Evolutionary conservation across 495 filamentous ascomycete species (phyloP), one percentile per base, ranked within the genome.

Genomic region (Talaromyces proteolyticus): DNA sequence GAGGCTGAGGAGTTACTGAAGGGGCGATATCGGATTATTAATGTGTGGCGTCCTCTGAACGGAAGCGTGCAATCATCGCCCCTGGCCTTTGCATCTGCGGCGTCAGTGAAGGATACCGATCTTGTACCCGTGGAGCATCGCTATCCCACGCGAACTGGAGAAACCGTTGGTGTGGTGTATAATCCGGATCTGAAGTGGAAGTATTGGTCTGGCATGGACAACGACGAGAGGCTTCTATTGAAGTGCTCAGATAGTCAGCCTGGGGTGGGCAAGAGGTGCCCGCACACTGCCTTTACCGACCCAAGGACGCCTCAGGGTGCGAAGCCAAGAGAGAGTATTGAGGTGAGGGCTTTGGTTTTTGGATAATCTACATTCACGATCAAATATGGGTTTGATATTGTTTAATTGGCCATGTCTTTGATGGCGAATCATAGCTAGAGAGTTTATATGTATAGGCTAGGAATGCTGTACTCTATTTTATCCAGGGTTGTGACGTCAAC

Each of bases 301-400:
- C 81, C 82, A 23, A 72, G 80, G 57, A 87, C 82, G 14, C 73
- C 76, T 22, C 65, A 72, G 24, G 85, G 76, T 20, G 82, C 74
- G 12, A 74, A 74, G 58, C 67, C 67, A 16, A 73, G 85, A 60
- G 87, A 93, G 76, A 94, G 89, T 63, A 92, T 96, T 65, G 89
- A 94, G 65, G 86, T 95, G 16, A 74, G 88, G 60, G 85, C 89
- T 16, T 72, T 95, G 65, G 82, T 95, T 10, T 91, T 94, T 77
- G 88, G 88, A 0, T 49, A 22, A 26, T 44, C 17, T 19, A 34
- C 18, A 39, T 5, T 10, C 21, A 7, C 19, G 18, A 41, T 18
- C 42, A 18, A 42, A 22, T 8, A 8, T 3, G n/a, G 21, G 12
- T 45, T 22, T 23, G 8, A 8, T 44, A 24, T 43, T 21, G 12